Evolutionary conservation across 1,284 basidiomycete species (phyloP).

Genomic region (Ganoderma lucidum): DNA sequence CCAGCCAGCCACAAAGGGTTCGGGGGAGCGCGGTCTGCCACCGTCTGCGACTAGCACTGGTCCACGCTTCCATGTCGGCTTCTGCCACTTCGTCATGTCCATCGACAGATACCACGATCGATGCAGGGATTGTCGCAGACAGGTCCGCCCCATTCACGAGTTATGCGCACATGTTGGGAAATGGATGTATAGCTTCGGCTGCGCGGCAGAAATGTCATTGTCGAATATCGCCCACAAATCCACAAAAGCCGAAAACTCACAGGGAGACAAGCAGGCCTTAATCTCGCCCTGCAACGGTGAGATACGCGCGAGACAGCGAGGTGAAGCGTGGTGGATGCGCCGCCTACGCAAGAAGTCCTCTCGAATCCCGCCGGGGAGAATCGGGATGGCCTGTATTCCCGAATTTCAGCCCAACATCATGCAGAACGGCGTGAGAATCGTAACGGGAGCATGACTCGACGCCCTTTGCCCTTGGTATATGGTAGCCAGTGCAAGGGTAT

Average conservation of each 20-base stretch:
- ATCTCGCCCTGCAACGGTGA: too few relatives aligned
- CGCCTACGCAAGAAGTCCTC: too few relatives aligned
- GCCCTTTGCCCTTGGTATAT: too few relatives aligned
- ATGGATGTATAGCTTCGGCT: background rate
- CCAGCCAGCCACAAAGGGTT: background rate
- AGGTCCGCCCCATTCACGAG: background rate
- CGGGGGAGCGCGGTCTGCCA: background rate
- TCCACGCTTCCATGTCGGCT: background rate
- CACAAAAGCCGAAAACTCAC: background rate
- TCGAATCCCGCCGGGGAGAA: too few relatives aligned
- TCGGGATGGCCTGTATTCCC: too few relatives aligned
- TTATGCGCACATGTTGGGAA: background rate
- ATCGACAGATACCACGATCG: background rate
- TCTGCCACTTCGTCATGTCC: too few relatives aligned
- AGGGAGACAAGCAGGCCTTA: background rate
- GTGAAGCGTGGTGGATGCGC: too few relatives aligned
- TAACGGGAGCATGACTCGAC: too few relatives aligned
- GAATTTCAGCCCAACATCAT: too few relatives aligned
- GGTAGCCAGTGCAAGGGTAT: too few relatives aligned
- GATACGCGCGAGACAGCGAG: too few relatives aligned
- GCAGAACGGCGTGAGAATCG: too few relatives aligned
- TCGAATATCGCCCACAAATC: background rate
- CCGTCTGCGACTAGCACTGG: conserved; percentile 3
- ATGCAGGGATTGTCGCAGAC: conserved; percentile 1
- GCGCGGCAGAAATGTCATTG: background rate